Conservation (phyloP, 2,329 filamentous ascomycete genomes). For the Paracamarosporium sp. region DNA sequence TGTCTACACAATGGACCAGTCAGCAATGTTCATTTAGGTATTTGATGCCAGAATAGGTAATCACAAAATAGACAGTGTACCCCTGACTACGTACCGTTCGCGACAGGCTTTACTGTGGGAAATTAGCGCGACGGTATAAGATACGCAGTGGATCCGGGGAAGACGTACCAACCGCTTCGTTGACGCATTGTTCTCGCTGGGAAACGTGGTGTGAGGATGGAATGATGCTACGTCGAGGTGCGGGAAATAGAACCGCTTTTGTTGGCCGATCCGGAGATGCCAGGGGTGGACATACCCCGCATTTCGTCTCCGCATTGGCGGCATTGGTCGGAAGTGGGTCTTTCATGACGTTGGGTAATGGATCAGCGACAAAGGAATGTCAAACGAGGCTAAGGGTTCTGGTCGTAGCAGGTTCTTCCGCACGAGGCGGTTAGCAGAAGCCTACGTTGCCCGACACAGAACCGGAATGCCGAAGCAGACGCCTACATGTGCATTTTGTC, state of each 20-base stretch:
- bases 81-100: constrained; percentile 20
- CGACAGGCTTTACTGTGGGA: constrained; percentile 34
- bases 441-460: too few relatives aligned
- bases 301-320: neutral
- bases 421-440: neutral
- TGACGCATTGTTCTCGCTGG: constrained; percentile 28
- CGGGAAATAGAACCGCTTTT: constrained; percentile 9
- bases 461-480: too few relatives aligned
- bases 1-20: constrained; percentile 11
- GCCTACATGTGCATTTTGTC: too few relatives aligned
- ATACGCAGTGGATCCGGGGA: constrained; percentile 3
- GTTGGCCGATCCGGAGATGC: neutral
- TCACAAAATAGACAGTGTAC: neutral
- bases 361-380: neutral
- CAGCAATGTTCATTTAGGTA: neutral
- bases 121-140: constrained; percentile 19
- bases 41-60: neutral
- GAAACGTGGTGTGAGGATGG: neutral
- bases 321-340: neutral
- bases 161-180: constrained; percentile 35
- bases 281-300: neutral
- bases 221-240: constrained; percentile 5
- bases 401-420: neutral
- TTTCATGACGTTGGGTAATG: neutral
- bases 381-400: neutral